Base-by-base conservation (phyloP, 345 rosid genomes). In the Eucalyptus grandis region DNA sequence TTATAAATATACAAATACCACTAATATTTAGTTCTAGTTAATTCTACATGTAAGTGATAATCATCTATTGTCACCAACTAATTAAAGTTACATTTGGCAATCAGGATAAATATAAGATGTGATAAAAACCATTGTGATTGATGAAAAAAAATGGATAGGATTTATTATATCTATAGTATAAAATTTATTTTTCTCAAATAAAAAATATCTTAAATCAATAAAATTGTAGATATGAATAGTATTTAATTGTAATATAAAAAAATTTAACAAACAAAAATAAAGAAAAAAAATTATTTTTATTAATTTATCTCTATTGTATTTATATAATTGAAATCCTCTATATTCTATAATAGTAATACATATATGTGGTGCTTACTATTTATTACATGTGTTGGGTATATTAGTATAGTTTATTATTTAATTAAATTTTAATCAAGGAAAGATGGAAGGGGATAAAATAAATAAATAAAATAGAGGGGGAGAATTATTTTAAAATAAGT, bases 91-190 rank as follows among this genome's bases (percentile, higher is more conserved):
- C 5, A 2, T 77, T 77, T 40, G 9, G 3, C 0, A 6, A 1
- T 11, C 3, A 0, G 0, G 5, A 12, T 77, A 40, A 77, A 77
- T 22, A 2, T 0, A 6, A 10, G 6, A 65, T n/a, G 1, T 27
- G 47, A 37, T 37, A 11, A 21, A 40, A 53, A 53, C 26, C 26
- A 19, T 8, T 53, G 2, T 53, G 58, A 53, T 53, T 53, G 58
- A 19, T 34, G 0, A 34, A 37, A 69, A 34, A 69, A 67, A 67
- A 5, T 9, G 17, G 26, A 72, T 34, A 10, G 14, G 14, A 72
- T 34, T 72, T 19, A 19, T 17, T 72, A 72, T 10, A 26, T 40
- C 3, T 12, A 21, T 40, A 22, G 7, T 40, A 77, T 4, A 40
- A 40, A 19, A 77, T 2, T 22, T 77, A 4, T 21, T 77, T 77